Base-by-base conservation (phyloP, 345 rosid species). In the Salix purpurea region DNA sequence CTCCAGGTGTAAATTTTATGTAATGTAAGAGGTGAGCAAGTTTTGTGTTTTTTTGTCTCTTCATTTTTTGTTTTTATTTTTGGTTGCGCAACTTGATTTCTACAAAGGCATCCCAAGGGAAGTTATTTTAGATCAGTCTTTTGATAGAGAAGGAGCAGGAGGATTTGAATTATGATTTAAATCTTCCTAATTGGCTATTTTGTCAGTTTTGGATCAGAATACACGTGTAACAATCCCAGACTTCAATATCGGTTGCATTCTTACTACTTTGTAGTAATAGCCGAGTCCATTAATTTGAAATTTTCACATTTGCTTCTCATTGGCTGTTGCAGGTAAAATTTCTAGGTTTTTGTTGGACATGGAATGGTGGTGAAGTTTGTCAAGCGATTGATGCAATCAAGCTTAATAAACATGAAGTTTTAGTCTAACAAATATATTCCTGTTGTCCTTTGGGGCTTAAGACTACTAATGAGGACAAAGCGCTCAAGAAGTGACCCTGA, bases 401-500 rank as follows among this genome's bases (percentile, higher is more conserved):
- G 46, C 36, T 48, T 54, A 71, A 69, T 26, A 24, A 58, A 39
- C 11, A 23, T 5, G 18, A 37, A 26, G 67, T 24, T 16, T 23
- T 37, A 58, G 39, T 42, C 69, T 24, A 58, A 62, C 44, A 24
- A 26, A 37, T 2, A 42, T 61, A n/a, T 26, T 18, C 18, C 16
- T 56, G 12, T 12, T 61, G 1, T 16, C 1, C 14, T 32, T 26
- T 46, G 18, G 42, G 65, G 69, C 16, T 28, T 18, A 1, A 40
- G 58, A 44, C 26, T 44, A 30, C 23, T 72, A 8, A 78, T 72
- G 76, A 76, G 76, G 62, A 26, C 13, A 72, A 72, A 78, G 76
- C 81, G 68, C 64, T 48, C 66, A 37, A 78, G 72, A 37, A 65
- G 34, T 56, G 44, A 7, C 67, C 36, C 15, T 65, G 72, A 56